phyloP scores from a whole-genome alignment of 1,284 basidiomycete species.

The Marasmius tenuissimus region DNA sequence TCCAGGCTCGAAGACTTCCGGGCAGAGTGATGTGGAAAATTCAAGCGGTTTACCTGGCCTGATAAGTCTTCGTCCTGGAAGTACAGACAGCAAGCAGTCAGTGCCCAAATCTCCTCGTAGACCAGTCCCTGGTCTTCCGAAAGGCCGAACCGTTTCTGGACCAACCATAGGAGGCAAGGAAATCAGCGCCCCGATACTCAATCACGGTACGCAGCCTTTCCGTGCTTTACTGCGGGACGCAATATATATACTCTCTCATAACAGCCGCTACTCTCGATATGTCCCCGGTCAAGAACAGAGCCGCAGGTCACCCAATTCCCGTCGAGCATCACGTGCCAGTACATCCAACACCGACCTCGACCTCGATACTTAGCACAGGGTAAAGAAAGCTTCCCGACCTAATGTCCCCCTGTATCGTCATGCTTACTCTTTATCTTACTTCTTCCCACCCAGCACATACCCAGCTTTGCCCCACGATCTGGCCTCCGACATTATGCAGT shows the following conservation, averaged over 20 bases:
- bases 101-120: conserved; percentile 42
- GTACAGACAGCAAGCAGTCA: conserved; percentile 27
- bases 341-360: conserved; percentile 34
- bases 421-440: background rate
- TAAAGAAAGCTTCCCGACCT: conserved; percentile 30
- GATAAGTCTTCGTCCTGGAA: conserved; percentile 19
- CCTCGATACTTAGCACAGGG: conserved; percentile 64
- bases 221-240: background rate
- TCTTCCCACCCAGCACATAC: conserved; percentile 45
- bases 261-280: conserved; percentile 70
- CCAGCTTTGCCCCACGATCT: conserved; percentile 76
- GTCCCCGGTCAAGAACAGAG: conserved; percentile 69
- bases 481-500: conserved; percentile 80
- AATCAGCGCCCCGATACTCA: conserved; percentile 65
- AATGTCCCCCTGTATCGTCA: conserved; percentile 5
- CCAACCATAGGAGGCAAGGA: conserved; percentile 56
- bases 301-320: conserved; percentile 65
- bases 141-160: conserved; percentile 33
- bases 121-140: conserved; percentile 37
- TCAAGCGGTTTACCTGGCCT: background rate
- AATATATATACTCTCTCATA: conserved; percentile 10
- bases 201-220: conserved; percentile 48
- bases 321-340: conserved; percentile 43
- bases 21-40: background rate
- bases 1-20: conserved; percentile 3